A percentile compares a stretch with the other conserved stretches of the same genome.
phyloP scores from a whole-genome alignment of 2,329 filamentous ascomycete genomes.

The Pseudohalonectria lignicola region DNA sequence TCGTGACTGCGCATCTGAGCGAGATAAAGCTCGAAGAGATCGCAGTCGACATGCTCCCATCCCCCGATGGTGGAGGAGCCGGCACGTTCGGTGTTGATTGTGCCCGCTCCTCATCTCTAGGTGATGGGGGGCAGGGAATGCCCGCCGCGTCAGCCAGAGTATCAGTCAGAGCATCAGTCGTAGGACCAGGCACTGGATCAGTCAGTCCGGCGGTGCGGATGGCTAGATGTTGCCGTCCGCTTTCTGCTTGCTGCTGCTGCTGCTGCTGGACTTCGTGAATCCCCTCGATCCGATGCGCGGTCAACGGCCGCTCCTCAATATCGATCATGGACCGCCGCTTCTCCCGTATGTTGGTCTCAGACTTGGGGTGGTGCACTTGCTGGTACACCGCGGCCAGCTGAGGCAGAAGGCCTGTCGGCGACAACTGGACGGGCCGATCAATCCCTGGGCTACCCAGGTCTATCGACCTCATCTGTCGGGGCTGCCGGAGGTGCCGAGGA shows the following conservation, averaged over 20 bases:
- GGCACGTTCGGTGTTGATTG: constrained; percentile 16
- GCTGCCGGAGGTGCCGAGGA: constrained; percentile 18
- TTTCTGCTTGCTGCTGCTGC: too few species aligned
- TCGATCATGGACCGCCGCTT: constrained; percentile 21
- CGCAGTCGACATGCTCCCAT: constrained; percentile 29
- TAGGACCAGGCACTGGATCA: too few species aligned
- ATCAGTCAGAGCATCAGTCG: constrained; percentile 12
- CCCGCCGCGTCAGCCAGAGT: too few species aligned
- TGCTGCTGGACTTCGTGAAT: too few species aligned
- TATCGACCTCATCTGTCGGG: constrained; percentile 33
- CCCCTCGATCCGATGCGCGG: constrained; percentile 32
- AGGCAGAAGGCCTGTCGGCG: constrained; percentile 25
- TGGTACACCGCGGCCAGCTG: constrained; percentile 24
- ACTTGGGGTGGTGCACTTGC: constrained; percentile 30
- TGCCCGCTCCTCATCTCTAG: constrained; percentile 23
- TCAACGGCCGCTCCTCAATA: constrained; percentile 33
- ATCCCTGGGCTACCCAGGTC: too few species aligned
- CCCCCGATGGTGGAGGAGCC: constrained; percentile 27
- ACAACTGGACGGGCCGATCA: too few species aligned
- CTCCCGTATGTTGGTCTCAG: constrained; percentile 31
- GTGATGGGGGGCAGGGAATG: constrained; percentile 32
- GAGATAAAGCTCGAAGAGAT: constrained; percentile 43
- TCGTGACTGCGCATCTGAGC: constrained; percentile 32
- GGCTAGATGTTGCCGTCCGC: constrained; percentile 12
- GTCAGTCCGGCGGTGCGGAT: constrained; percentile 9